Conservation (phyloP, 225 moss, liverwort and hornwort species). For the Physcomitrium patens region DNA sequence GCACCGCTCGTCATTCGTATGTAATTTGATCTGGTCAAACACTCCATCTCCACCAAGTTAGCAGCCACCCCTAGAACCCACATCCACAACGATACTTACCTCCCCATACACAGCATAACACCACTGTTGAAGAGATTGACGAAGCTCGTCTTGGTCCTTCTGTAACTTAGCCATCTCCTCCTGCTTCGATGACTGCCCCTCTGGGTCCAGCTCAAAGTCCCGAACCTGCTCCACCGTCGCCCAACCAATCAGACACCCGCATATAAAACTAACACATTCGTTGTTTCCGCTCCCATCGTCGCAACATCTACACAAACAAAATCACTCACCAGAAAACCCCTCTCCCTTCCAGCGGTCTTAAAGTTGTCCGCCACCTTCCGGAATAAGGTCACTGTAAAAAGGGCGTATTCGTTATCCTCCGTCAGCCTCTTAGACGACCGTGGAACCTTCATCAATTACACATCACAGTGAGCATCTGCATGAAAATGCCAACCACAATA, state of each 20-base stretch:
- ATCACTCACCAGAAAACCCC: slow-evolving; percentile 70
- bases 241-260: slow-evolving; percentile 23
- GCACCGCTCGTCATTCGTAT: slow-evolving; percentile 11
- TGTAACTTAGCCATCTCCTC: slow-evolving; percentile 69
- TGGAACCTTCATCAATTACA: slow-evolving; percentile 67
- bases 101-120: slow-evolving; percentile 97
- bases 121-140: slow-evolving; percentile 86
- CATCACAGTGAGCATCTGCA: slow-evolving; percentile 24
- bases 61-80: background rate
- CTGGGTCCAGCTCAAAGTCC: slow-evolving; percentile 78
- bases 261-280: slow-evolving; percentile 1
- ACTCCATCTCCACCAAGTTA: slow-evolving; percentile 9
- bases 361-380: slow-evolving; percentile 90
- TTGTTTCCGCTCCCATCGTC: slow-evolving; percentile 17
- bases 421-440: slow-evolving; percentile 81
- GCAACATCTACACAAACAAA: slow-evolving; percentile 22
- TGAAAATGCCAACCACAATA: slow-evolving; percentile 10
- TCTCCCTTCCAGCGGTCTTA: slow-evolving; percentile 77
- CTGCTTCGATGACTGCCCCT: slow-evolving; percentile 69
- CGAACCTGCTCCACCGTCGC: slow-evolving; percentile 58
- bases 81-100: slow-evolving; percentile 37
- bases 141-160: slow-evolving; percentile 73
- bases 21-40: background rate
- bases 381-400: slow-evolving; percentile 84
- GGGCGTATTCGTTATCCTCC: slow-evolving; percentile 95